Evolutionary conservation across 2,329 filamentous ascomycete species (phyloP).

Genomic region (Ophiocordyceps polyrhachis-furcata): DNA sequence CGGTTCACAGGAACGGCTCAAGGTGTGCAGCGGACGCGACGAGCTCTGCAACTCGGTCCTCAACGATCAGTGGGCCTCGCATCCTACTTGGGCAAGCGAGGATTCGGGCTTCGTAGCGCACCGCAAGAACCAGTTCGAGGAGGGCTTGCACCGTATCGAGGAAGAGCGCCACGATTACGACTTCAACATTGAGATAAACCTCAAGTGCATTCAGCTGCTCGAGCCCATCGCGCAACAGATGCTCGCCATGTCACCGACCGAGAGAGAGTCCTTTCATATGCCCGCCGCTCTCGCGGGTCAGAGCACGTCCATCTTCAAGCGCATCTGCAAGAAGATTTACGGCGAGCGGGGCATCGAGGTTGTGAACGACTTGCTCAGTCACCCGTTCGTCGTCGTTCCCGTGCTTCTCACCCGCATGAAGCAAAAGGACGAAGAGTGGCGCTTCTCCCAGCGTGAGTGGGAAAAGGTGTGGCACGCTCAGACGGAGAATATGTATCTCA

Average conservation of each 20-base stretch:
- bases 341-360: conserved; percentile 74
- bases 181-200: conserved; percentile 90
- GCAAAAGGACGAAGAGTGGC: conserved; percentile 95
- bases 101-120: conserved; percentile 96
- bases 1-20: conserved; percentile 51
- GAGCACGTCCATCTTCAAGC: conserved; percentile 91
- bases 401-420: conserved; percentile 79
- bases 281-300: conserved; percentile 74
- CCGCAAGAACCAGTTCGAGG: conserved; percentile 88
- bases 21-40: conserved; percentile 83
- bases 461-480: conserved; percentile 97
- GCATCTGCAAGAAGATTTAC: conserved; percentile 95
- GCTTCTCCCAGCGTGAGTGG: conserved; percentile 92
- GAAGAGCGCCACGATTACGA: conserved; percentile 98
- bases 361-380: conserved; percentile 67
- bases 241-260: conserved; percentile 54
- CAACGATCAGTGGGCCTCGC: conserved; percentile 96
- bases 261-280: conserved; percentile 59
- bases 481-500: conserved; percentile 86
- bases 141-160: conserved; percentile 86
- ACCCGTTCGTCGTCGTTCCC: conserved; percentile 74
- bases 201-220: conserved; percentile 86
- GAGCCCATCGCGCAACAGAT: conserved; percentile 89
- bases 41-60: conserved; percentile 85
- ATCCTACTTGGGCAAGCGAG: conserved; percentile 96